Evolutionary conservation across 768 basidiomycete species (phyloP).

Genomic region (Boletus barrowsii): DNA sequence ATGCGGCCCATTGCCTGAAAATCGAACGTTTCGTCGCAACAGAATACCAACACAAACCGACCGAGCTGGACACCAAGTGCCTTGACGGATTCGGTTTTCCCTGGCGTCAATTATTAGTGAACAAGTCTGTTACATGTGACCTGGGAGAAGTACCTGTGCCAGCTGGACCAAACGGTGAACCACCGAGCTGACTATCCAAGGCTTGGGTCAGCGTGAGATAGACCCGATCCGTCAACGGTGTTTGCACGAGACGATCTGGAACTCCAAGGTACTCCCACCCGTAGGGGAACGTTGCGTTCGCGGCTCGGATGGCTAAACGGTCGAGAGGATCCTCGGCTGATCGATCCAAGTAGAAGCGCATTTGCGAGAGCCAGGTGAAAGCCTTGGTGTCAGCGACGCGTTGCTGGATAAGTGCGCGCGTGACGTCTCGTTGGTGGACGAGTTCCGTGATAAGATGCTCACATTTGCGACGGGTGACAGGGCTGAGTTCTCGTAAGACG

Average conservation of each 20-base stretch:
- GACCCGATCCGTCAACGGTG: conserved; percentile 94
- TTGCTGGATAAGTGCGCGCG: conserved; percentile 71
- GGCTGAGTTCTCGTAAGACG: conserved; percentile 83
- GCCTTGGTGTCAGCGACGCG: conserved; percentile 59
- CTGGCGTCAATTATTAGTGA: conserved; percentile 36
- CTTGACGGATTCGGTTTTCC: conserved; percentile 99
- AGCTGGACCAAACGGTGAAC: conserved; percentile 96
- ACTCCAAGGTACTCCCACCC: conserved; percentile 99
- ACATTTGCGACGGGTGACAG: conserved; percentile 95
- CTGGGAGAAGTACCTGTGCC: conserved; percentile 69
- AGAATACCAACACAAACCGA: conserved; percentile 99
- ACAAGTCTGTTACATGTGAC: neutral
- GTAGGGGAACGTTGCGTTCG: conserved; percentile 91
- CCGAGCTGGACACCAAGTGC: conserved; percentile 96
- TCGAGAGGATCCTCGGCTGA: conserved; percentile 73
- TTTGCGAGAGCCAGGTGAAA: conserved; percentile 95
- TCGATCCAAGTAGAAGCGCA: conserved; percentile 93
- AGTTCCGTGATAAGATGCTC: conserved; percentile 99
- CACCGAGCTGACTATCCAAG: conserved; percentile 90
- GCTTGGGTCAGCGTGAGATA: conserved; percentile 97
- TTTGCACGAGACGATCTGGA: conserved; percentile 95
- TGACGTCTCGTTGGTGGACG: conserved; percentile 96
- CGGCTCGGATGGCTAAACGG: conserved; percentile 75
- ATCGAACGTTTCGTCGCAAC: conserved; percentile 99
- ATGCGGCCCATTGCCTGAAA: conserved; percentile 99